Percentiles rank a stretch among this genome's conserved stretches.
Evolutionary conservation across 805 yeast species (phyloP).

Genomic region (Cyberlindnera maclurae): DNA sequence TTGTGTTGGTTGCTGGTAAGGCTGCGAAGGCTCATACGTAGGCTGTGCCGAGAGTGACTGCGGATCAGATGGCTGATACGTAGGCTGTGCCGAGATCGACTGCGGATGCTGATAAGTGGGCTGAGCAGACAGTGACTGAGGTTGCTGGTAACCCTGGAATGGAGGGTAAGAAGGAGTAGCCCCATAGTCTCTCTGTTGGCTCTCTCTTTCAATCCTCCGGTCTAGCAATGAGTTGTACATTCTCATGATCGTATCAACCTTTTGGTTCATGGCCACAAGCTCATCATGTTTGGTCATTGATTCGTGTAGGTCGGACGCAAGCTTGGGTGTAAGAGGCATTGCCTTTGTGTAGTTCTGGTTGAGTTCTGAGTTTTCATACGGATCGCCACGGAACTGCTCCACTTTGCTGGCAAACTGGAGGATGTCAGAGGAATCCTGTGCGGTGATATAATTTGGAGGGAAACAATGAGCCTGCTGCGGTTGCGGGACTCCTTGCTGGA

Average conservation of each 20-base stretch:
- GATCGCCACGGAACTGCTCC: constrained; percentile 27
- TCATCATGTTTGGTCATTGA: constrained; percentile 56
- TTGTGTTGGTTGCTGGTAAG: constrained; percentile 1
- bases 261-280: constrained; percentile 67
- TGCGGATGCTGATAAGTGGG: constrained; percentile 4
- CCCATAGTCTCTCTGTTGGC: constrained; percentile 16
- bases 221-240: constrained; percentile 75
- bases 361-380: constrained; percentile 30
- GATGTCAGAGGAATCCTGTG: constrained; percentile 63
- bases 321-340: constrained; percentile 57
- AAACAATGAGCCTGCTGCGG: constrained; percentile 12
- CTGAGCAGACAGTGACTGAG: constrained; percentile 2
- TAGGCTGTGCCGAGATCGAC: neutral
- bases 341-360: constrained; percentile 55
- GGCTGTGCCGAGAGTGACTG: neutral
- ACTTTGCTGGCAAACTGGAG: constrained; percentile 64
- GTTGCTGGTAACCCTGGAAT: constrained; percentile 5
- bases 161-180: constrained; percentile 7
- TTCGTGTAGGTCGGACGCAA: constrained; percentile 51
- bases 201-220: constrained; percentile 35
- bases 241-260: constrained; percentile 66
- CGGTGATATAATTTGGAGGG: constrained; percentile 25
- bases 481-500: constrained; percentile 12
- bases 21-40: constrained; percentile 5
- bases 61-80: constrained; percentile 4